Evolutionary conservation across 768 basidiomycete species (phyloP).

Genomic region (Tulasnella sp.): DNA sequence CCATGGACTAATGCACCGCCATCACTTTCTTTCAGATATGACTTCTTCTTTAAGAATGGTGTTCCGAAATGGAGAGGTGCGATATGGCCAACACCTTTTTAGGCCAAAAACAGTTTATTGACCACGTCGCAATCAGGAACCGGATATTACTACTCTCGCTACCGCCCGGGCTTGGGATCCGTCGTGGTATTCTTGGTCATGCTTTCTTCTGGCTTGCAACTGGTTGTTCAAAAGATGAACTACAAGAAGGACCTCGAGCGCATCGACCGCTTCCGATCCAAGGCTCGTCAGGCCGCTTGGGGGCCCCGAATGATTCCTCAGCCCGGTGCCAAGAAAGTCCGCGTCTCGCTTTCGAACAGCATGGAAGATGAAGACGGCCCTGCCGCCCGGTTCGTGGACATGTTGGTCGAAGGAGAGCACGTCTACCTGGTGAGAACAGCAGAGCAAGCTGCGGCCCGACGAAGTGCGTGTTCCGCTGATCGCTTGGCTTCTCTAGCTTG

Average conservation of each 20-base stretch:
- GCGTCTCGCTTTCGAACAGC: constrained; percentile 32
- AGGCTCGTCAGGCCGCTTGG: constrained; percentile 76
- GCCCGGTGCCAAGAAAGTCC: constrained; percentile 65
- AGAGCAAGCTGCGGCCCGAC: constrained; percentile 23
- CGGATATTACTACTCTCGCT: constrained; percentile 94
- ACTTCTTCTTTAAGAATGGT: constrained; percentile 89
- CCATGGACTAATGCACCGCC: neutral
- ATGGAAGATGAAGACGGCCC: constrained; percentile 22
- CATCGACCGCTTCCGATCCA: constrained; percentile 56
- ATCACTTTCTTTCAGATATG: constrained; percentile 37
- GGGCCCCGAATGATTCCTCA: constrained; percentile 67
- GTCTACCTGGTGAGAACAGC: constrained; percentile 64
- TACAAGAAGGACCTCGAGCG: constrained; percentile 67
- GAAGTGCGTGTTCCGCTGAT: constrained; percentile 11
- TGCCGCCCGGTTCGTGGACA: constrained; percentile 53
- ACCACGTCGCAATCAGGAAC: constrained; percentile 46
- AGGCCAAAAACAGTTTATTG: neutral
- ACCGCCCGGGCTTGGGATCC: constrained; percentile 84
- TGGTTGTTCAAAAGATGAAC: constrained; percentile 72
- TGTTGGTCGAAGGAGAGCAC: constrained; percentile 72
- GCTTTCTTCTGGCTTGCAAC: constrained; percentile 78
- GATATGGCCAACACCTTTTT: constrained; percentile 7
- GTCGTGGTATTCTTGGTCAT: constrained; percentile 74
- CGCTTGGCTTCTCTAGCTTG: constrained; percentile 47
- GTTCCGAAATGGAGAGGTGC: constrained; percentile 88